Percentiles rank a stretch among this genome's conserved stretches.
phyloP scores from a whole-genome alignment of 2,329 filamentous ascomycete genomes.

The Xylariaceae sp. region DNA sequence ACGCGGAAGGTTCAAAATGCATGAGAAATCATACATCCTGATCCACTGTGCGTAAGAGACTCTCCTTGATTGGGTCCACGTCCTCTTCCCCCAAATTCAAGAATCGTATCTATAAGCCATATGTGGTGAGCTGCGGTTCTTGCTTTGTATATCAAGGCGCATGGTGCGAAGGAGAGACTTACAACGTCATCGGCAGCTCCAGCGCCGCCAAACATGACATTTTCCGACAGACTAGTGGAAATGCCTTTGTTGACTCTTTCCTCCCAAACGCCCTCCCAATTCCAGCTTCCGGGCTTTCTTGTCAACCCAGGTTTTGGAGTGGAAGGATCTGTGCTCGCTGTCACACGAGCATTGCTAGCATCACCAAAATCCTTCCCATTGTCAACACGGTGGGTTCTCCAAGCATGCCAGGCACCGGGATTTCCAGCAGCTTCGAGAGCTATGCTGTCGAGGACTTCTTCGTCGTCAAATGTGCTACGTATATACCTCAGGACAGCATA shows the following conservation, averaged over 20 bases:
- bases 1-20: background rate
- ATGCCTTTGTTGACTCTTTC: slow-evolving; percentile 80
- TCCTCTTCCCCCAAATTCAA: slow-evolving; percentile 60
- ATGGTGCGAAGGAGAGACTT: slow-evolving; percentile 33
- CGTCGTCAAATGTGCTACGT: slow-evolving; percentile 76
- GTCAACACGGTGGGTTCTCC: slow-evolving; percentile 67
- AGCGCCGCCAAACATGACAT: slow-evolving; percentile 69
- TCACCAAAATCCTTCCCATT: slow-evolving; percentile 39
- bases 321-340: slow-evolving; percentile 21
- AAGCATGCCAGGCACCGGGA: slow-evolving; percentile 90
- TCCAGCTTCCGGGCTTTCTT: slow-evolving; percentile 79
- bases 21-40: slow-evolving; percentile 23
- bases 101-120: slow-evolving; percentile 57
- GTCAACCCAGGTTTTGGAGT: slow-evolving; percentile 22
- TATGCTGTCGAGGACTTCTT: slow-evolving; percentile 71
- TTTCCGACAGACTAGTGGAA: slow-evolving; percentile 72
- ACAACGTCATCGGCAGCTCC: slow-evolving; percentile 69
- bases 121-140: slow-evolving; percentile 5
- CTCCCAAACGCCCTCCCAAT: slow-evolving; percentile 97
- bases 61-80: slow-evolving; percentile 57
- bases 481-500: slow-evolving; percentile 78
- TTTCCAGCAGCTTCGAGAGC: slow-evolving; percentile 83
- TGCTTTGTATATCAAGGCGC: background rate
- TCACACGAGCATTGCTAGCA: slow-evolving; percentile 2
- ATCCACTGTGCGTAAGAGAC: slow-evolving; percentile 52